phyloP scores from a whole-genome alignment of 2,329 filamentous ascomycete species.

The Graphium sp. region DNA sequence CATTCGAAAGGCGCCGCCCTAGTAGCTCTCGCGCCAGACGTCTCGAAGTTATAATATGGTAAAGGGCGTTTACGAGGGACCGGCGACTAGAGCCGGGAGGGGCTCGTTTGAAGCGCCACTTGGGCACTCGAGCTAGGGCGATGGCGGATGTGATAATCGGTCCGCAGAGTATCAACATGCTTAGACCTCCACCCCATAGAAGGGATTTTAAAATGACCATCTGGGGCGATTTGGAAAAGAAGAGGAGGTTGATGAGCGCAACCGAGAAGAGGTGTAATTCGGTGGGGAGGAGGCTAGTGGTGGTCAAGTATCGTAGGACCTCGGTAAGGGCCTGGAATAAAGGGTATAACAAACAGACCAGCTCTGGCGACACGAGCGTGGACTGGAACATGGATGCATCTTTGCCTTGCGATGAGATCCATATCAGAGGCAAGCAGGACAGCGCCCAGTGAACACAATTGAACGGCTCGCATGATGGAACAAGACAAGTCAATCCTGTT shows the following conservation, averaged over 20 bases:
- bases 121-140: constrained; percentile 70
- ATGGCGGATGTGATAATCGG: constrained; percentile 71
- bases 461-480: constrained; percentile 35
- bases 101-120: constrained; percentile 65
- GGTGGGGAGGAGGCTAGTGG: constrained; percentile 71
- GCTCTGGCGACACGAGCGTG: constrained; percentile 31
- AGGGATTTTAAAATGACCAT: constrained; percentile 70
- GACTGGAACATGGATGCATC: constrained; percentile 1
- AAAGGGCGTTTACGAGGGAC: constrained; percentile 1
- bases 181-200: constrained; percentile 69
- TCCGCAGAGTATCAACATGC: constrained; percentile 55
- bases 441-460: constrained; percentile 66
- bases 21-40: constrained; percentile 5
- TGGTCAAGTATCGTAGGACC: constrained; percentile 65
- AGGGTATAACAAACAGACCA: constrained; percentile 55
- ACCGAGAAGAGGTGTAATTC: constrained; percentile 80
- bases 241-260: constrained; percentile 62
- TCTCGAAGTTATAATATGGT: constrained; percentile 3
- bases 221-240: constrained; percentile 69
- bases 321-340: constrained; percentile 64
- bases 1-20: background rate
- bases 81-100: background rate
- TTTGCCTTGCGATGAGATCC: constrained; percentile 8
- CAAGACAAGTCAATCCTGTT: constrained; percentile 50
- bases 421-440: constrained; percentile 48